These are phyloP conservation scores for Plasmodium blacklocki DNA, from an alignment of 169 alveolate genomes.

Conservation along the genomic window DNA sequence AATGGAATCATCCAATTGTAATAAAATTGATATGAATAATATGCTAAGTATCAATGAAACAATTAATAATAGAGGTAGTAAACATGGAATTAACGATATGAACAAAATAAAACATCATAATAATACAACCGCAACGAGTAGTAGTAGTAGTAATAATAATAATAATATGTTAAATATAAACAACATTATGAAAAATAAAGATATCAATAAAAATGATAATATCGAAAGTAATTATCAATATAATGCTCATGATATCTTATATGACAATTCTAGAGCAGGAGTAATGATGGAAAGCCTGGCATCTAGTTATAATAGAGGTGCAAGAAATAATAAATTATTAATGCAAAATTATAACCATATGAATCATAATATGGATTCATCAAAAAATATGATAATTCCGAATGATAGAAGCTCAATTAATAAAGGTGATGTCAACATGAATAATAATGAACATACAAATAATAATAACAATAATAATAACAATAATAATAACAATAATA, in stretches of 20 bases:
- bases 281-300: conserved; percentile 4
- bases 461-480: too few relatives aligned
- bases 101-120: conserved; percentile 8
- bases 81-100: neutral
- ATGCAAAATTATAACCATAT: neutral
- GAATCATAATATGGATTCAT: neutral
- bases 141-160: conserved; percentile 25
- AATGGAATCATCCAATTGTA: conserved; percentile 6
- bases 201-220: conserved; percentile 22
- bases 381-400: neutral
- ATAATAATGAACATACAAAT: neutral
- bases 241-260: conserved; percentile 1
- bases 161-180: conserved; percentile 14
- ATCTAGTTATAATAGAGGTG: conserved; percentile 1
- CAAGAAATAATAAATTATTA: conserved; percentile 15
- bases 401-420: neutral
- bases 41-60: conserved; percentile 10
- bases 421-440: neutral
- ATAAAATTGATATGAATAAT: conserved; percentile 17
- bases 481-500: conserved; percentile 6
- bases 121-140: conserved; percentile 4
- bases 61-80: neutral
- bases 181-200: conserved; percentile 26
- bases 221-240: conserved; percentile 7
- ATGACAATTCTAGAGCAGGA: conserved; percentile 27